Evolutionary conservation across 495 filamentous ascomycete species (phyloP), one percentile per base, ranked within the genome.

Genomic region (Neurospora tetraspora): DNA sequence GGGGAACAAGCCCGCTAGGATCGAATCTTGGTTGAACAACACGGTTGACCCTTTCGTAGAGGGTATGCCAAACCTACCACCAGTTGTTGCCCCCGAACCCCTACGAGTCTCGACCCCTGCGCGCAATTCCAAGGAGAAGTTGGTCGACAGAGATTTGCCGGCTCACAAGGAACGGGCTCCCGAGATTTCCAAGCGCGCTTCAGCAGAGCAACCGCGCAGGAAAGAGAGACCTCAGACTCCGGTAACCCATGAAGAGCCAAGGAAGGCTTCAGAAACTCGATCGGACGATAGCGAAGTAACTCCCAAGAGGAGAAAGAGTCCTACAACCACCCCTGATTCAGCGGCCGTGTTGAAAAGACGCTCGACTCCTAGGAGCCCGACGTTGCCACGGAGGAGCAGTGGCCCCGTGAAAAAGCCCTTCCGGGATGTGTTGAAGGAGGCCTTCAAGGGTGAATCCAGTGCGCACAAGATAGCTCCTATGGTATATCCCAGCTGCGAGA

Each of bases 21-120:
- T 94, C 65, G 91, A 94, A 81, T 89, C 89, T 3, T 94, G 92
- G 92, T 81, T 94, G 39, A 90, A 90, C 69, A 85, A 85, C 31
- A 93, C 91, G 2, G 84, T 88, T 12, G 92, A 94, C 75, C 91
- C 92, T 9, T 93, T 94, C 74, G 75, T 91, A 27, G 90, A 93
- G 27, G 73, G 82, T 36, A 80, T 86, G 14, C 10, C 74, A 6
- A 78, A 75, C 70, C 59, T 69, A 11, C 72, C 78, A 59, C 74
- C 77, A 4, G 73, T 72, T 34, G 10, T 69, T 42, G 71, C 37
- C 71, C 18, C 71, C 77, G 59, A 71, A 73, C 43, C 71, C 40
- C 20, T 72, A 34, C 34, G 47, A 27, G 20, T 72, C 43, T 37
- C 71, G 23, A 61, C 70, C 38, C 42, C 23, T 45, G 43, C 40